Evolutionary conservation across 2,329 filamentous ascomycete genomes (phyloP).

Genomic region (Claviceps africana): DNA sequence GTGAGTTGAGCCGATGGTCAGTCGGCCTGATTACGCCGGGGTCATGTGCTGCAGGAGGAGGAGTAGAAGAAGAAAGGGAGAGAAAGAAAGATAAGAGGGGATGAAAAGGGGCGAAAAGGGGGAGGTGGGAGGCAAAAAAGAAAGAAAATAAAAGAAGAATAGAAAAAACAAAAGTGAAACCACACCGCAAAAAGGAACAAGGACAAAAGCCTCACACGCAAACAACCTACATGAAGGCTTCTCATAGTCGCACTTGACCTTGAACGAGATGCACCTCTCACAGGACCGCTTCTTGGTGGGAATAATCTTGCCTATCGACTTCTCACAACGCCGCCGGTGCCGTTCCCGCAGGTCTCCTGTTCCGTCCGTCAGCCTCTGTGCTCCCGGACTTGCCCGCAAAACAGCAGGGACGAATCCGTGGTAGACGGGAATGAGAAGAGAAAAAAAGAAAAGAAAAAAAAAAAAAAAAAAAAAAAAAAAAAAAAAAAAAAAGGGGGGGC

Average conservation of each 20-base stretch:
- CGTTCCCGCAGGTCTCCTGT: constrained; percentile 6
- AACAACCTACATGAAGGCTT: constrained; percentile 5
- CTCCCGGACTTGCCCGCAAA: background rate
- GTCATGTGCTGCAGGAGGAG: background rate
- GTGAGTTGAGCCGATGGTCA: background rate
- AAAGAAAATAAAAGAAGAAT: background rate
- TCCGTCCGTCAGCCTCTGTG: background rate
- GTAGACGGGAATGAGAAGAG: background rate
- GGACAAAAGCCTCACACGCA: too few species aligned
- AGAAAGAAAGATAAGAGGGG: too few species aligned
- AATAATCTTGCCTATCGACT: constrained; percentile 7
- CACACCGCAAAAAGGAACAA: too few species aligned
- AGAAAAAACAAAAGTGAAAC: background rate
- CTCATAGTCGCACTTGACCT: constrained; percentile 7
- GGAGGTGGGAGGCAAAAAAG: background rate
- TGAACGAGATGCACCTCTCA: constrained; percentile 8
- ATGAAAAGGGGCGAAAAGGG: background rate
- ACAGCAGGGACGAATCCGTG: background rate
- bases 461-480: background rate
- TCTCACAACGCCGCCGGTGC: constrained; percentile 6
- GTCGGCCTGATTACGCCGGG: background rate
- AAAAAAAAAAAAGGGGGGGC: background rate
- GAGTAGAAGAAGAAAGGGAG: background rate
- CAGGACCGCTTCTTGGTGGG: constrained; percentile 7
- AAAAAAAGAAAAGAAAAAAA: background rate